Evolutionary conservation across 208 protist species (phyloP), one percentile per base, ranked within the genome.

Genomic region (Trypanosoma mega): DNA sequence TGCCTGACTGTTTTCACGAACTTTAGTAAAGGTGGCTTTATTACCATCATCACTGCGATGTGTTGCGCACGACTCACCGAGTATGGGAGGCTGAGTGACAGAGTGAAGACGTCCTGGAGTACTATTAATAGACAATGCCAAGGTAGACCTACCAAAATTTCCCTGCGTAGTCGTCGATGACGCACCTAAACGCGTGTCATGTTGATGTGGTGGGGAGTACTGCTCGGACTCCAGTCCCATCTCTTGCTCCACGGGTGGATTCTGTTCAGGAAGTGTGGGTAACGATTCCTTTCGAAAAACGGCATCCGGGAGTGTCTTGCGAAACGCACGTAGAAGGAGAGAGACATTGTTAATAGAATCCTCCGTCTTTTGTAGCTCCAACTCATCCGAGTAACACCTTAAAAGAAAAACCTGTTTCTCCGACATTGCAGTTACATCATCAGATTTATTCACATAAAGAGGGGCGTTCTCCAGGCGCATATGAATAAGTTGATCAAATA

Each of bases 301-400:
- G 7, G 47, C 36, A 55, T 55, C 58, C 14, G 58, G 48, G 46
- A 64, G 34, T 12, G 33, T 34, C 37, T 47, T 64, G 0, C 58
- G 45, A 52, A 64, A 64, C 46, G 30, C 24, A 20, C 47, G 24
- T 29, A 64, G 21, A 46, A 46, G 24, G 9, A 64, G 30, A 14
- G 48, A 56, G 48, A 64, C 18, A 12, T 56, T 18, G 23, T 64
- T 64, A 5, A 64, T 64, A 23, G 48, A n/a, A 43, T 54, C 34
- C 26, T 56, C 31, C 3, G 23, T 18, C 23, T 64, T 37, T 48
- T 64, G 58, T 20, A 64, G 24, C 29, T 64, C 48, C 1, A 21
- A 1, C 14, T 23, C 14, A 24, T 31, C 27, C 24, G 58, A 64
- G 45, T 64, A 64, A 24, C 14, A 24, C 7, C 55, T 23, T 20